A percentile compares a stretch with the other conserved stretches of the same genome.
These are phyloP conservation scores for Macrocystidia cucumis DNA, from an alignment of 1,284 basidiomycete species.

Conservation along the genomic window DNA sequence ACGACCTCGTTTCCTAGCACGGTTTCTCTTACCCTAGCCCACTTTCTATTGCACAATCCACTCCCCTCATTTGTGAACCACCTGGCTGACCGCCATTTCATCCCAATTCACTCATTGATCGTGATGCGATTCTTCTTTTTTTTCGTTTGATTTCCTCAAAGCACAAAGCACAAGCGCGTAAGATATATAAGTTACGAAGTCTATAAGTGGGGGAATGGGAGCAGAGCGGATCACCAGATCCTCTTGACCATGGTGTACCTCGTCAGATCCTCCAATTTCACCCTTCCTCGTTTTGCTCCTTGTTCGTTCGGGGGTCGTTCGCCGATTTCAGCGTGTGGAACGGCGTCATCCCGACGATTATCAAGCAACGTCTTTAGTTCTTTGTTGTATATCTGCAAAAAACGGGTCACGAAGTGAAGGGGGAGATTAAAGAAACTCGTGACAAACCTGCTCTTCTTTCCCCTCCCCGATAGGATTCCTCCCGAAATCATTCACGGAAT, in stretches of 20 bases:
- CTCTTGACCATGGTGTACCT: constrained; percentile 92
- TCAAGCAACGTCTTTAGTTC: constrained; percentile 71
- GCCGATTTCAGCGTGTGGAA: constrained; percentile 62
- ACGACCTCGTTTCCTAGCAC: not conserved
- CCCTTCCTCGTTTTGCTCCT: constrained; percentile 51
- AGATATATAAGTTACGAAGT: no score
- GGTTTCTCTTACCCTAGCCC: not conserved
- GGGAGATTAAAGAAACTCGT: not conserved
- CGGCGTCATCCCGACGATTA: constrained; percentile 60
- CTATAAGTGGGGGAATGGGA: not conserved
- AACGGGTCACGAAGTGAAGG: constrained; percentile 3
- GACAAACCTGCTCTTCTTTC: constrained; percentile 69
- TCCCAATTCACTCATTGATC: constrained; percentile 1
- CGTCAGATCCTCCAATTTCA: constrained; percentile 80
- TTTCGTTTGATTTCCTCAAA: no score
- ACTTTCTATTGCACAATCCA: not conserved
- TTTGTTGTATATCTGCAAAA: constrained; percentile 65
- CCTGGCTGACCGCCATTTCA: not conserved
- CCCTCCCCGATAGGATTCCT: constrained; percentile 85
- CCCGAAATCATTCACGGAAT: constrained; percentile 77
- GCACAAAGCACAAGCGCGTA: no score
- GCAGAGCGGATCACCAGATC: constrained; percentile 55
- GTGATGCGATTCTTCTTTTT: no score
- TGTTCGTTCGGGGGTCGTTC: constrained; percentile 37
- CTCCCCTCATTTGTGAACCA: not conserved